Evolutionary conservation across 768 basidiomycete species (phyloP), one percentile per base, ranked within the genome.

Genomic region (Agrocybe chaxingu): DNA sequence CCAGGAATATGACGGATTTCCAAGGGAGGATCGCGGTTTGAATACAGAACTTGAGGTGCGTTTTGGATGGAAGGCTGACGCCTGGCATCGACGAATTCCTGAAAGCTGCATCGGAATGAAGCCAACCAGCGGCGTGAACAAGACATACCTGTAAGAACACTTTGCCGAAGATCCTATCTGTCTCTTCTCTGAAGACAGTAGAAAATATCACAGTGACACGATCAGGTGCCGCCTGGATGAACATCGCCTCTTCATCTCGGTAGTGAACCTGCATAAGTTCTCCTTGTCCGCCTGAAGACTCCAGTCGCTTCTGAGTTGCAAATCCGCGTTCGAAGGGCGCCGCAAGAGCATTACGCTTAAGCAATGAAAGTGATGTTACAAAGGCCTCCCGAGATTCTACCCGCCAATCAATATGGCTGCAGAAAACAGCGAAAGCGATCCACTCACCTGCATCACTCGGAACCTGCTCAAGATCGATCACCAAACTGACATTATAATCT

Each of bases 61-160:
- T 89, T 93, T 70, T 98, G 97, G 46, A 98, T 89, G 8, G 87
- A 85, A 1, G 95, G 92, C 52, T 91, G 82, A 44, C 92, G 81
- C 48, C 97, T 82, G n/a, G 97, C 96, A 74, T 99, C 97, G 31
- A 98, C 97, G 61, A 99, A 99, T 85, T 98, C 97, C 92, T 95
- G 56, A 1, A 44, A 29, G 16, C 50, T 43, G 40, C 10, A 48
- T 64, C 19, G 51, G 40, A 19, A 24, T 41, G 32, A 43, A 38
- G 13, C 47, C 45, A 52, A 42, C 24, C 12, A 18, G 47, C 34
- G 40, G 36, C 4, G 43, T 7, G 37, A 46, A 2, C 16, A 9
- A 18, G n/a, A 56, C 70, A 55, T 55, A 92, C 94, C 80, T 98
- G 97, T 47, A 99, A 71, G 75, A 99, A 99, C n/a, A 98, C 88